These are phyloP conservation scores for Yamadazyma scolyti DNA, from an alignment of 805 yeast species.

Conservation along the genomic window DNA sequence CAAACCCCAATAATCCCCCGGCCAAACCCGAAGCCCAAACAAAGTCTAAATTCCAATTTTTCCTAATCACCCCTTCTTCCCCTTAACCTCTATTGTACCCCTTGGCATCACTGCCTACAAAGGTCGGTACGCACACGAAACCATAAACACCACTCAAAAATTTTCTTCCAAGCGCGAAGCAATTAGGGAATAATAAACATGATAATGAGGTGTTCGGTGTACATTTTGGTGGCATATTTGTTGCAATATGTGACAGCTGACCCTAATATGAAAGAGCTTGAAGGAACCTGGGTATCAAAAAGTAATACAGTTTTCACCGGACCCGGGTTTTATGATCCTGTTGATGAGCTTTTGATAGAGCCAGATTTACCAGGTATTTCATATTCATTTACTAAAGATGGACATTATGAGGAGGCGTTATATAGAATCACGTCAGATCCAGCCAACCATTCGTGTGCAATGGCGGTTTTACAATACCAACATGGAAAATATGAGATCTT, in stretches of 20 bases:
- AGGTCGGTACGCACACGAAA: too few species aligned
- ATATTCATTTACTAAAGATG: conserved; percentile 90
- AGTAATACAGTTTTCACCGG: conserved; percentile 95
- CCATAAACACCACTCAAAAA: too few species aligned
- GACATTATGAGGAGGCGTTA: conserved; percentile 83
- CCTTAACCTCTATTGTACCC: too few species aligned
- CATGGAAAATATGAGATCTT: conserved; percentile 76
- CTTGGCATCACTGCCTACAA: too few species aligned
- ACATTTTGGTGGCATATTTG: background rate
- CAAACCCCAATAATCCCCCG: too few species aligned
- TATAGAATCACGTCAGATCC: conserved; percentile 77
- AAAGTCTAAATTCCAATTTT: too few species aligned
- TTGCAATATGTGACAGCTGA: conserved; percentile 13
- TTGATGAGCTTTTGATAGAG: conserved; percentile 89
- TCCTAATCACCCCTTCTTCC: too few species aligned
- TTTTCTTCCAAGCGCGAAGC: too few species aligned
- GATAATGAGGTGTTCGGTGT: too few species aligned
- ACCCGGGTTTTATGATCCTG: conserved; percentile 93
- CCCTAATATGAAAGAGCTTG: conserved; percentile 45
- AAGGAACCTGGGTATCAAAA: conserved; percentile 95
- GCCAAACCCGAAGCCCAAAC: too few species aligned
- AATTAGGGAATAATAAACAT: too few species aligned
- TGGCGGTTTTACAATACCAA: conserved; percentile 79
- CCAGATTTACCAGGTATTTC: conserved; percentile 95
- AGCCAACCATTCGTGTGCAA: conserved; percentile 72